phyloP scores from a whole-genome alignment of 2,329 filamentous ascomycete genomes.

The Raffaelea ambrosiae region DNA sequence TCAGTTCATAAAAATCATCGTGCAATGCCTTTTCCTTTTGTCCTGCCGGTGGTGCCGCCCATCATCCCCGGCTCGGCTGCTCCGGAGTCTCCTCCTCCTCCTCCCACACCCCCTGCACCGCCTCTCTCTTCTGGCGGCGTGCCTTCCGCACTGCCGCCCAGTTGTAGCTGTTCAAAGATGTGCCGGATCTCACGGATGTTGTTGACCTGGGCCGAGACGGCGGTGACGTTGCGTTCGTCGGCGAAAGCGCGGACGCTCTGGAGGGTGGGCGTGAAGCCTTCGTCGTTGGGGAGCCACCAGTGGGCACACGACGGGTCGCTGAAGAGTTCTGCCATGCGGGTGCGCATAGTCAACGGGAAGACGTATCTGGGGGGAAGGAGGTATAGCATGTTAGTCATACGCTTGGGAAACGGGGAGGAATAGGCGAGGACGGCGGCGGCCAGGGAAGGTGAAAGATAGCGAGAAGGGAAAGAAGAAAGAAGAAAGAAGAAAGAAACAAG shows the following conservation, averaged over 20 bases:
- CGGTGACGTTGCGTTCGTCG: constrained; percentile 61
- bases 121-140: too few relatives aligned
- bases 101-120: too few relatives aligned
- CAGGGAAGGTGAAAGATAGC: not conserved
- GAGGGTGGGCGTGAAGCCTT: constrained; percentile 65
- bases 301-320: constrained; percentile 59
- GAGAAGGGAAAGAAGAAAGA: not conserved
- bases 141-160: constrained; percentile 21
- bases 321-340: constrained; percentile 69
- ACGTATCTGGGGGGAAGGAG: constrained; percentile 85
- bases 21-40: not conserved
- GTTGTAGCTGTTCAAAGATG: constrained; percentile 56
- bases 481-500: constrained; percentile 1
- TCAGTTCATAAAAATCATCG: not conserved
- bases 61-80: too few relatives aligned
- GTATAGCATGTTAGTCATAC: constrained; percentile 3
- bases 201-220: constrained; percentile 48
- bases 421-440: too few relatives aligned
- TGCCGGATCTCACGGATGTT: constrained; percentile 67
- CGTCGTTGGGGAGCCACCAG: constrained; percentile 87
- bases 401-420: too few relatives aligned
- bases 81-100: too few relatives aligned
- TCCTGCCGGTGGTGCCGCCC: not conserved
- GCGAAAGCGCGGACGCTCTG: constrained; percentile 73
- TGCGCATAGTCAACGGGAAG: constrained; percentile 65